phyloP scores from a whole-genome alignment of 139 green algal genomes.

The Tetradesmus obliquus region DNA sequence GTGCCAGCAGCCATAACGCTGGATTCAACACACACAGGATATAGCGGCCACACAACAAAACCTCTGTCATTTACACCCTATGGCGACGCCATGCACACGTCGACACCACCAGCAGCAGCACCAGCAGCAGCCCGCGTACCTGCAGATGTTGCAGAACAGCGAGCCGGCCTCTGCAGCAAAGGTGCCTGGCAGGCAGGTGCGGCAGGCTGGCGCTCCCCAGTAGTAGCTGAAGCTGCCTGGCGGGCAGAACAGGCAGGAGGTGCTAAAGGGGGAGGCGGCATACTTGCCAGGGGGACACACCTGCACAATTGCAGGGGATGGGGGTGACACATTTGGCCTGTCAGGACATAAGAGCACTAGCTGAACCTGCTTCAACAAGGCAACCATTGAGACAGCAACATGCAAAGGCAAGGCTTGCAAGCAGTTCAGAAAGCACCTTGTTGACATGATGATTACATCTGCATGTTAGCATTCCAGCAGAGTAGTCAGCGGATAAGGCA shows the following conservation, averaged over 20 bases:
- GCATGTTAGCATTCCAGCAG: no score
- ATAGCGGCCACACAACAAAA: neutral
- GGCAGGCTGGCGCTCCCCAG: constrained; percentile 43
- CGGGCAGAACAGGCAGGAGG: constrained; percentile 37
- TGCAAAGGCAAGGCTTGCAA: no score
- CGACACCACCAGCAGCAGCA: neutral
- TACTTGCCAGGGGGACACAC: constrained; percentile 53
- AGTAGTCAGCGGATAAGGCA: no score
- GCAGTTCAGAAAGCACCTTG: no score
- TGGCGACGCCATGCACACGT: neutral
- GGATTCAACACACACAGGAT: neutral
- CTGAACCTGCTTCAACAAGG: neutral
- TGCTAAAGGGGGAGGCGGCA: constrained; percentile 32
- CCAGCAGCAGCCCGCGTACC: neutral
- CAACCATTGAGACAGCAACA: neutral
- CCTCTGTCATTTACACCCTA: neutral
- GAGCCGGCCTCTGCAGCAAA: constrained; percentile 26
- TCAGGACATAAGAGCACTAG: neutral
- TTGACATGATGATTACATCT: no score
- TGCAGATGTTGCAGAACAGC: constrained; percentile 48
- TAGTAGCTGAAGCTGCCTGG: constrained; percentile 45
- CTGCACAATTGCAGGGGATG: neutral
- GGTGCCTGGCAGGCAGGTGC: constrained; percentile 46
- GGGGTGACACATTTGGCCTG: neutral
- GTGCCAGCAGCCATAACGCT: neutral